Evolutionary conservation across 192 early-diverging fungal genomes (phyloP).

Genomic region (Allomyces arbusculus): DNA sequence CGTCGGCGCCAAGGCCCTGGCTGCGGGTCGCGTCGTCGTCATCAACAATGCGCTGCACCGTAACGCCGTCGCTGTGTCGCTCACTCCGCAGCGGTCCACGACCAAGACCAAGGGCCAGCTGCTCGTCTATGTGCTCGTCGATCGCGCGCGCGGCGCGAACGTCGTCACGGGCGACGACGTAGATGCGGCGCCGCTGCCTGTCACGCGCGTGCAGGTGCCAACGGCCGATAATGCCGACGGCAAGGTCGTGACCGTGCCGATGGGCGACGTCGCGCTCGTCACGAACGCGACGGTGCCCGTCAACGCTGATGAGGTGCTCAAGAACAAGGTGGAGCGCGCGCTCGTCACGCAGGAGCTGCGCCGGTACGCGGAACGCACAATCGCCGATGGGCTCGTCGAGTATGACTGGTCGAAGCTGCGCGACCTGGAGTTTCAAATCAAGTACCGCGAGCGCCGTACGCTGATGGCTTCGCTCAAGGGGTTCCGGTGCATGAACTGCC

Average conservation of each 20-base stretch:
- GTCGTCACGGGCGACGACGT: neutral
- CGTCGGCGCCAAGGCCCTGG: constrained; percentile 37
- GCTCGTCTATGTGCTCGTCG: neutral
- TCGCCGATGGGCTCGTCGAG: constrained; percentile 20
- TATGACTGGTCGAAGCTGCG: constrained; percentile 70
- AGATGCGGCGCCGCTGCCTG: constrained; percentile 28
- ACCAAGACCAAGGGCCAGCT: neutral
- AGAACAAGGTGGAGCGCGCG: constrained; percentile 10
- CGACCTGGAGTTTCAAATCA: constrained; percentile 69
- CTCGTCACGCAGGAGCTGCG: constrained; percentile 13
- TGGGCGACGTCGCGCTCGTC: constrained; percentile 32
- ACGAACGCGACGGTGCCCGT: constrained; percentile 20
- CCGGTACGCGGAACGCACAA: constrained; percentile 8
- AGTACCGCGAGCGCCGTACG: constrained; percentile 30
- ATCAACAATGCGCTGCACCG: constrained; percentile 53
- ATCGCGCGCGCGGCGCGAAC: neutral
- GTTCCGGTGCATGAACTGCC: constrained; percentile 54
- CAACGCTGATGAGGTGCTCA: constrained; percentile 11
- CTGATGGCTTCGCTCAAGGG: constrained; percentile 24
- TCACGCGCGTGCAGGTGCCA: constrained; percentile 24
- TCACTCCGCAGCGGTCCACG: constrained; percentile 4
- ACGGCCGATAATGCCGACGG: constrained; percentile 7
- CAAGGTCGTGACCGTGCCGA: constrained; percentile 20
- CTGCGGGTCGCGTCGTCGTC: constrained; percentile 52
- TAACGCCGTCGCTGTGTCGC: constrained; percentile 40